Percentiles rank a stretch among this genome's conserved stretches.
These are phyloP conservation scores for Globisporangium heterothallicum DNA, from an alignment of 352 stramenopile species.

Conservation along the genomic window DNA sequence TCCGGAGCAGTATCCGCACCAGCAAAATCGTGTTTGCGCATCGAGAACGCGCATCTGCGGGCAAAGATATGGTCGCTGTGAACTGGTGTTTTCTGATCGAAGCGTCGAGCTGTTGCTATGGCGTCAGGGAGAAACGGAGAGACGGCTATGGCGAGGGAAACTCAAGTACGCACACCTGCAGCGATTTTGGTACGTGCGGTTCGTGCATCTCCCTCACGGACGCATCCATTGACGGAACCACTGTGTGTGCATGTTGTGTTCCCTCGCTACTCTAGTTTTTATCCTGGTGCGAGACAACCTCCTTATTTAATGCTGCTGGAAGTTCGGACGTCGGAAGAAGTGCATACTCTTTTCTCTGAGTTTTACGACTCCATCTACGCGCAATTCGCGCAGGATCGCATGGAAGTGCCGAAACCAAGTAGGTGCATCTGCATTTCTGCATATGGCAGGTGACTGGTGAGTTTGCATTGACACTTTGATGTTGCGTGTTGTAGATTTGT, in stretches of 20 bases:
- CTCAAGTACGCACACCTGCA: slow-evolving; percentile 35
- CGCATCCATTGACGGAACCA: too few relatives aligned
- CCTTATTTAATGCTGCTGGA: slow-evolving; percentile 59
- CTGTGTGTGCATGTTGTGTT: neutral
- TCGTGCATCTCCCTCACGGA: neutral
- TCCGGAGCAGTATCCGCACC: too few relatives aligned
- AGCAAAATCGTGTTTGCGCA: slow-evolving; percentile 19
- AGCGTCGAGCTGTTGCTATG: slow-evolving; percentile 32
- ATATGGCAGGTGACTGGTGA: neutral
- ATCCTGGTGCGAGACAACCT: slow-evolving; percentile 13
- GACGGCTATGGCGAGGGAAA: slow-evolving; percentile 21
- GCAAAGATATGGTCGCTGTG: slow-evolving; percentile 32
- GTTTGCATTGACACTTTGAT: neutral
- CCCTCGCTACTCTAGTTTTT: slow-evolving; percentile 19
- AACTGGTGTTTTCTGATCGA: slow-evolving; percentile 24
- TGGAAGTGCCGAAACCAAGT: slow-evolving; percentile 26
- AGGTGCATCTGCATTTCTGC: slow-evolving; percentile 8
- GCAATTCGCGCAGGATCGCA: slow-evolving; percentile 24
- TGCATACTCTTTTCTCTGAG: slow-evolving; percentile 27
- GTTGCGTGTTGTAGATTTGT: slow-evolving; percentile 35
- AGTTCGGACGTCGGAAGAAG: slow-evolving; percentile 21
- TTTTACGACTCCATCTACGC: slow-evolving; percentile 64
- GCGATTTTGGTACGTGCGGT: slow-evolving; percentile 31
- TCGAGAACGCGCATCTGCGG: slow-evolving; percentile 31
- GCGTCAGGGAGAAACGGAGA: slow-evolving; percentile 9